A percentile compares a stretch with the other conserved stretches of the same genome.
phyloP scores from a whole-genome alignment of 768 basidiomycete genomes.

The Tylopilus felleus region DNA sequence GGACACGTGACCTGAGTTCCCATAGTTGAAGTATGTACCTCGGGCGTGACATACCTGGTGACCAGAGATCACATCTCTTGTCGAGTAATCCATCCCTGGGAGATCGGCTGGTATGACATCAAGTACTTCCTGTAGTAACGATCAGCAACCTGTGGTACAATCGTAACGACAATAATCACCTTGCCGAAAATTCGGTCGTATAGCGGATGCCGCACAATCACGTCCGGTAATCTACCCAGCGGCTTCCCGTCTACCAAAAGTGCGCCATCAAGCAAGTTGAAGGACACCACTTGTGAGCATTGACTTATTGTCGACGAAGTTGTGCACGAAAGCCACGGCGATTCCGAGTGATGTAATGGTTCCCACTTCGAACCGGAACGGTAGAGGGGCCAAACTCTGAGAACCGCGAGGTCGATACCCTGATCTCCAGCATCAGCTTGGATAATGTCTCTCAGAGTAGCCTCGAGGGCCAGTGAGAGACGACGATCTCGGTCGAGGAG shows the following conservation, averaged over 20 bases:
- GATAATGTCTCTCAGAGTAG: constrained; percentile 10
- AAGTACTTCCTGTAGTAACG: constrained; percentile 1
- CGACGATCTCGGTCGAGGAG: constrained; percentile 31
- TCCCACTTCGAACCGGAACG: constrained; percentile 26
- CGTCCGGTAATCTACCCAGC: constrained; percentile 35
- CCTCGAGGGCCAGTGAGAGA: constrained; percentile 30
- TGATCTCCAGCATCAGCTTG: neutral
- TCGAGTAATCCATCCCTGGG: constrained; percentile 24
- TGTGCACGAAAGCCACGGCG: constrained; percentile 17
- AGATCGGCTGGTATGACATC: constrained; percentile 20
- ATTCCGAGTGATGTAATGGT: constrained; percentile 1
- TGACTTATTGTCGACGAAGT: constrained; percentile 8
- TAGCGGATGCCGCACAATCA: constrained; percentile 24
- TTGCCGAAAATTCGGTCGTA: constrained; percentile 33
- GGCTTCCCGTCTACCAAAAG: constrained; percentile 25
- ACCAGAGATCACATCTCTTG: constrained; percentile 12
- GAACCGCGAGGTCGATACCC: constrained; percentile 18
- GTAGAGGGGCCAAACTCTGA: constrained; percentile 32
- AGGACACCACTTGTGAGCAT: constrained; percentile 30
- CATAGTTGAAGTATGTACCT: neutral
- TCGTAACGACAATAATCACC: constrained; percentile 18
- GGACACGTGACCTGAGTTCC: neutral
- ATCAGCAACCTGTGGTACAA: neutral
- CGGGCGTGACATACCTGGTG: constrained; percentile 16
- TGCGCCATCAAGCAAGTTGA: constrained; percentile 36